Evolutionary conservation across 2,329 filamentous ascomycete genomes (phyloP).

Genomic region (Malbranchea cinnamomea): DNA sequence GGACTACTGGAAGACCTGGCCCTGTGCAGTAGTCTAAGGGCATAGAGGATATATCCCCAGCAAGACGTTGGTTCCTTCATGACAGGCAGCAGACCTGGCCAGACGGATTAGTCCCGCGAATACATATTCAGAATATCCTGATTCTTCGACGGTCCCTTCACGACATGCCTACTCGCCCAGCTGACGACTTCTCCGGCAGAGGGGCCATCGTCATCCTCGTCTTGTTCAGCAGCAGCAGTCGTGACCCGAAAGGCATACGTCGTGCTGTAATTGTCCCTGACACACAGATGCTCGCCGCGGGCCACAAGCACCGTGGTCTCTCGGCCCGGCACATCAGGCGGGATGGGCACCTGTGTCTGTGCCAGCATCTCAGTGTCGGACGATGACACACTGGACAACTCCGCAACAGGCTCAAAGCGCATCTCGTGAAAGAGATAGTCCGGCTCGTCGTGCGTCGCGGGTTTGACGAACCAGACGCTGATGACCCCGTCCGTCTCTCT

Average conservation of each 20-base stretch:
- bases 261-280: constrained; percentile 33
- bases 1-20: no score
- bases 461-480: constrained; percentile 32
- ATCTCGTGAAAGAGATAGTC: constrained; percentile 33
- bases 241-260: constrained; percentile 28
- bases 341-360: no score
- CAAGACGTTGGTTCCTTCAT: no score
- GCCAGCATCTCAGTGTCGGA: no score
- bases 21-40: no score
- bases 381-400: constrained; percentile 2
- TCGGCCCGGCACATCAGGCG: neutral
- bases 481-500: constrained; percentile 12
- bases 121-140: constrained; percentile 31
- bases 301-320: constrained; percentile 21
- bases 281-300: constrained; percentile 29
- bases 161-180: constrained; percentile 31
- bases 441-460: constrained; percentile 16
- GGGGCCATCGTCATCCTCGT: no score
- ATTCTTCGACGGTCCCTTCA: constrained; percentile 30
- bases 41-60: no score
- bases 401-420: constrained; percentile 15
- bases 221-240: no score
- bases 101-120: no score
- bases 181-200: constrained; percentile 20
- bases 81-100: no score